Percentiles rank a stretch among this genome's conserved stretches.
phyloP scores from a whole-genome alignment of 225 moss, liverwort and hornwort species.

The Marchantia paleacea region DNA sequence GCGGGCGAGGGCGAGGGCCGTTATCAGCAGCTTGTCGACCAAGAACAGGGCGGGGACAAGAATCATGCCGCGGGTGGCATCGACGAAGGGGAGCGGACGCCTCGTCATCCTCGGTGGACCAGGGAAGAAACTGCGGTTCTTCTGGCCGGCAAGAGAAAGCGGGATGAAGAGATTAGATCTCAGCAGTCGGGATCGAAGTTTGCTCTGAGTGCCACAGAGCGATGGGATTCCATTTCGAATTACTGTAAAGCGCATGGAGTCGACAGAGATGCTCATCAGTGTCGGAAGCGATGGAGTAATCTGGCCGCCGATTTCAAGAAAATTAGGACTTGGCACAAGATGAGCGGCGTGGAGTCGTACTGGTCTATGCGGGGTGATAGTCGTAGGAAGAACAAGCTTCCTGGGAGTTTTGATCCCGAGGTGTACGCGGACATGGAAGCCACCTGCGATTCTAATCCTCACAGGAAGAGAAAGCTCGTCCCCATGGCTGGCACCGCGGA shows the following conservation, averaged over 20 bases:
- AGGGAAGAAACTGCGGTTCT: constrained; percentile 17
- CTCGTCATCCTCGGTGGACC: constrained; percentile 19
- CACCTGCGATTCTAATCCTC: constrained; percentile 10
- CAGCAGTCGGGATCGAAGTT: constrained; percentile 2
- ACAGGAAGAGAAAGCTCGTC: constrained; percentile 7
- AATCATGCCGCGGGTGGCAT: background rate
- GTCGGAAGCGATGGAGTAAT: constrained; percentile 58
- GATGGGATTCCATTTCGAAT: constrained; percentile 52
- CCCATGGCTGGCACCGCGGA: background rate
- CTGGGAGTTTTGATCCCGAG: constrained; percentile 55
- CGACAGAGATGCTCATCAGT: constrained; percentile 50
- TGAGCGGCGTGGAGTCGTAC: constrained; percentile 44
- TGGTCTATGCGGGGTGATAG: constrained; percentile 63
- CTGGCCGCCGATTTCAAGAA: constrained; percentile 49
- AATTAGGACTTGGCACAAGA: constrained; percentile 59
- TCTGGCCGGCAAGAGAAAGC: constrained; percentile 15
- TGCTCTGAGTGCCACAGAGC: constrained; percentile 28
- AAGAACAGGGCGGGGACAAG: constrained; percentile 12
- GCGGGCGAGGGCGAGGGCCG: background rate
- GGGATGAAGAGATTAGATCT: constrained; percentile 8
- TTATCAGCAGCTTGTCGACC: background rate
- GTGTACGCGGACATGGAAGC: constrained; percentile 44
- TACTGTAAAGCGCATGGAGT: constrained; percentile 55
- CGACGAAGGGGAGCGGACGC: constrained; percentile 19
- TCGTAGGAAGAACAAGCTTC: constrained; percentile 55